Conservation (phyloP, 208 protist genomes). For the Leishmania guyanensis region DNA sequence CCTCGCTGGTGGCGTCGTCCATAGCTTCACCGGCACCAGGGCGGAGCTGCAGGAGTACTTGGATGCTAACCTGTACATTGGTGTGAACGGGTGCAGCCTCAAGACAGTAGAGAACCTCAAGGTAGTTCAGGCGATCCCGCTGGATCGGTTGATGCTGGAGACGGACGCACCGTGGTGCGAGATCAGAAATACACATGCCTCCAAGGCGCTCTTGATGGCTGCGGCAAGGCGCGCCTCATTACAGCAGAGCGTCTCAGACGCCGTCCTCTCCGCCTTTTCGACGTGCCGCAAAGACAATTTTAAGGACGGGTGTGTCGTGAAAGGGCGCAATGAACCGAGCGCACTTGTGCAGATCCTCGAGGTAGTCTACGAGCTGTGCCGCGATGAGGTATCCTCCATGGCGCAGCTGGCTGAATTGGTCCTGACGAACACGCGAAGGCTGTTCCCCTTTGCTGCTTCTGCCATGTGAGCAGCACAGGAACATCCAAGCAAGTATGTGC, state of each 20-base stretch:
- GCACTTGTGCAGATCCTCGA: constrained; percentile 65
- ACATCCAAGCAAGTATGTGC: no score
- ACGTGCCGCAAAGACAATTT: constrained; percentile 79
- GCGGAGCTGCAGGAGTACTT: constrained; percentile 83
- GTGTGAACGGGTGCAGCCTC: constrained; percentile 94
- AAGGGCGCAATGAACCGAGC: constrained; percentile 76
- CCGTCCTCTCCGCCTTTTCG: constrained; percentile 39
- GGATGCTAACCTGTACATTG: constrained; percentile 90
- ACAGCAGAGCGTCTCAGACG: constrained; percentile 37
- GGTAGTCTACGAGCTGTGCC: constrained; percentile 65
- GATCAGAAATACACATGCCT: constrained; percentile 92
- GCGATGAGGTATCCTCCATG: constrained; percentile 43
- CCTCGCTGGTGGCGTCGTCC: constrained; percentile 88
- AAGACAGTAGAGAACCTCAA: constrained; percentile 92
- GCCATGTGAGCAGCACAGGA: not conserved
- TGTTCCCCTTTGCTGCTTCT: constrained; percentile 56
- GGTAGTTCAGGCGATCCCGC: constrained; percentile 79
- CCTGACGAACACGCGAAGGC: constrained; percentile 47
- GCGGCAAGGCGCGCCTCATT: constrained; percentile 11
- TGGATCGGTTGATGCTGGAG: constrained; percentile 93
- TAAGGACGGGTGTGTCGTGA: constrained; percentile 57
- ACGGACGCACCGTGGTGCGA: constrained; percentile 96
- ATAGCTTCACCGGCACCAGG: constrained; percentile 94
- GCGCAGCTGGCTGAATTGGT: constrained; percentile 51
- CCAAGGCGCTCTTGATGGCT: constrained; percentile 36